Conservation (phyloP, 768 basidiomycete species). For the Mycena olivaceomarginata region DNA sequence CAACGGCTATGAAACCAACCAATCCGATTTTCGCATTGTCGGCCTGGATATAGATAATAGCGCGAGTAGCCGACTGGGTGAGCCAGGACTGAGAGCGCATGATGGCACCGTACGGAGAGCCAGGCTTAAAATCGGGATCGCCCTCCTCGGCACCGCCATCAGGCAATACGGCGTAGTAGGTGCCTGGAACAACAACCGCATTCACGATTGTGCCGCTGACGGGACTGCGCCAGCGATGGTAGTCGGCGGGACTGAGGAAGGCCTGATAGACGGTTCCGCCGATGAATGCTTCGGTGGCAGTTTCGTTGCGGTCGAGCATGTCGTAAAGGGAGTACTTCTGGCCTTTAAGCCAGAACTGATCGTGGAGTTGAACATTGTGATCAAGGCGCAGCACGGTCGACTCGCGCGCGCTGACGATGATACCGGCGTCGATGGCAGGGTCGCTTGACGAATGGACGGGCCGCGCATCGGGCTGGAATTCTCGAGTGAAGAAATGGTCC, state of each 20-base stretch:
- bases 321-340: conserved; percentile 74
- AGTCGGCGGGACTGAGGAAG: conserved; percentile 67
- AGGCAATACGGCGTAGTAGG: neutral
- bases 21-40: conserved; percentile 62
- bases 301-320: conserved; percentile 67
- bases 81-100: conserved; percentile 59
- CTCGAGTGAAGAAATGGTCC: too few species aligned
- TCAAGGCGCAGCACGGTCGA: conserved; percentile 60
- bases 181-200: neutral
- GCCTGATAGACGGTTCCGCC: conserved; percentile 70
- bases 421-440: neutral
- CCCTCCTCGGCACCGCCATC: neutral
- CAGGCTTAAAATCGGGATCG: neutral
- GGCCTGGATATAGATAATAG: conserved; percentile 61
- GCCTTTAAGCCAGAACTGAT: conserved; percentile 78
- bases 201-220: too few species aligned
- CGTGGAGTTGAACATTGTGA: conserved; percentile 59
- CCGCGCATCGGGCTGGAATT: too few species aligned
- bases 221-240: conserved; percentile 76
- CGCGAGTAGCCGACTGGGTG: conserved; percentile 61
- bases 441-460: too few species aligned
- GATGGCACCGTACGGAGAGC: neutral
- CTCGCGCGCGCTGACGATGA: conserved; percentile 67
- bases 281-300: conserved; percentile 51
- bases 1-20: conserved; percentile 67